Percentiles rank a stretch among this genome's conserved stretches.
phyloP scores from a whole-genome alignment of 306 rosid species.

The Cucurbita moschata region DNA sequence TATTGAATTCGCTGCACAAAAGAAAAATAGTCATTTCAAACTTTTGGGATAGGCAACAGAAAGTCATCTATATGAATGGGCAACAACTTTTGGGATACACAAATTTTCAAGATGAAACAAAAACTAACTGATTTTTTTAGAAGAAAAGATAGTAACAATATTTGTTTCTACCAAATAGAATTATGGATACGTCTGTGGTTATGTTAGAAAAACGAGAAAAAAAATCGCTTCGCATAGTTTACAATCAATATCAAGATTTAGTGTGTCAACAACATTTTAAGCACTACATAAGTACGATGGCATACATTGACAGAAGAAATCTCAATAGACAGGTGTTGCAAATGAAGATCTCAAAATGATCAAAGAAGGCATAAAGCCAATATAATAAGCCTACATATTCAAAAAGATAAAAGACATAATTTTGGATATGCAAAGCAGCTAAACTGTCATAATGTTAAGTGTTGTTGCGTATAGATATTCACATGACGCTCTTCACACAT shows the following conservation, averaged over 20 bases:
- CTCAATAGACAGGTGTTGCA: not conserved
- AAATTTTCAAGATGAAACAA: not conserved
- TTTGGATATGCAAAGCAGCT: not conserved
- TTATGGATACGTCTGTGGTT: not conserved
- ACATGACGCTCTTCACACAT: not conserved
- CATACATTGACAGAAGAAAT: not conserved
- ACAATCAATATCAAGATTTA: not conserved
- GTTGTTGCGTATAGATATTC: not conserved
- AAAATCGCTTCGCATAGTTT: not conserved
- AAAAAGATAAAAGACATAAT: not conserved
- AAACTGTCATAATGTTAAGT: not conserved
- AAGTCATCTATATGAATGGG: not conserved
- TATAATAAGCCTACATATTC: not conserved
- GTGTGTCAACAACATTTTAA: not conserved
- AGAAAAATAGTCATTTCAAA: not conserved
- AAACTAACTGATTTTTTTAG: not conserved
- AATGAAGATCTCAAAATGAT: not conserved
- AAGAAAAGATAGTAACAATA: not conserved
- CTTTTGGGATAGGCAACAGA: not conserved
- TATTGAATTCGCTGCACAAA: conserved; percentile 76
- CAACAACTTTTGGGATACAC: not conserved
- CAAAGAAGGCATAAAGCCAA: not conserved
- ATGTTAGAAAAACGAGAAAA: not conserved
- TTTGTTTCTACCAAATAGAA: not conserved
- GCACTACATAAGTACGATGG: not conserved